phyloP scores from a whole-genome alignment of 2,329 filamentous ascomycete species.

The Beauveria caledonica region DNA sequence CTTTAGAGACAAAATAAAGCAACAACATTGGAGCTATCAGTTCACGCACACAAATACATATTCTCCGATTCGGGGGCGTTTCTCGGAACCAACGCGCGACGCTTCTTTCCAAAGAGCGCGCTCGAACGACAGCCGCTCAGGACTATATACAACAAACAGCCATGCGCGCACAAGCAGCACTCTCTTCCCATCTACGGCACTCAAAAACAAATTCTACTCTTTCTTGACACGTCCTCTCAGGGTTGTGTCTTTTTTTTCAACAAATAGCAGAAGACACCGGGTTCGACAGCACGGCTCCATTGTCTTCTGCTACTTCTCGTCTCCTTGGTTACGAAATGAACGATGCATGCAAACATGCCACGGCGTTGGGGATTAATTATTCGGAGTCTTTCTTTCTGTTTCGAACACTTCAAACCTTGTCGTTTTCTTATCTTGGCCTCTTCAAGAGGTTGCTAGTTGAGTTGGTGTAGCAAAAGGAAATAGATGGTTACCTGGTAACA shows the following conservation, averaged over 20 bases:
- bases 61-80: background rate
- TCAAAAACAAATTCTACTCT: background rate
- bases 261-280: background rate
- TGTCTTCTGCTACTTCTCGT: background rate
- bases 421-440: background rate
- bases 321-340: conserved; percentile 1
- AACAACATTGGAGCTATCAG: background rate
- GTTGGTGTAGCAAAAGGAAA: background rate
- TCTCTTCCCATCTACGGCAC: background rate
- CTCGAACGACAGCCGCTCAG: background rate
- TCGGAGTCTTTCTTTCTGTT: background rate
- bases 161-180: background rate
- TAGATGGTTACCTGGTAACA: background rate
- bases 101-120: background rate
- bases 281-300: conserved; percentile 6
- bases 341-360: conserved; percentile 7
- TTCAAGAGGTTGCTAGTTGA: background rate
- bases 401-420: background rate
- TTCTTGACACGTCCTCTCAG: background rate
- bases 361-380: background rate
- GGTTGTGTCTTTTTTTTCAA: background rate
- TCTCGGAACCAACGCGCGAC: background rate
- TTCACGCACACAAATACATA: background rate
- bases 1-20: background rate
- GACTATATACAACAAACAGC: no score